Conservation (phyloP, 805 yeast genomes). For the Pichia insulana region DNA sequence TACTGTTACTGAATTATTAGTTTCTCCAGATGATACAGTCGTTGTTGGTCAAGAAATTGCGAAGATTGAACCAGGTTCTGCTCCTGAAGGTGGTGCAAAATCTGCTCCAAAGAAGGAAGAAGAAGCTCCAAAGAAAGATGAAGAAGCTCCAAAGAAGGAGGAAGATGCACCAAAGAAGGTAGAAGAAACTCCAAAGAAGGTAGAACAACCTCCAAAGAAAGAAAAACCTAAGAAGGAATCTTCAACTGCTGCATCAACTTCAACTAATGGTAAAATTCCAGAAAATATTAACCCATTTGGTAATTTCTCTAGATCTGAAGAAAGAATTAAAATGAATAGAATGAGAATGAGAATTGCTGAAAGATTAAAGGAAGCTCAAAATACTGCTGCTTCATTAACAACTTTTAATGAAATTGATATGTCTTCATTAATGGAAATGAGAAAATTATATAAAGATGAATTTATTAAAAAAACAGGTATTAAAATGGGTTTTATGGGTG, state of each 20-base stretch:
- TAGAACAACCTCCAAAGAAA: conserved; percentile 31
- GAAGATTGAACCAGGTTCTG: conserved; percentile 72
- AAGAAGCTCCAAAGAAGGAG: conserved; percentile 1
- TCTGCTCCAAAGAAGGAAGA: conserved; percentile 53
- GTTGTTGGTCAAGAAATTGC: conserved; percentile 91
- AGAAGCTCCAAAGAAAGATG: conserved; percentile 1
- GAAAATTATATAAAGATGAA: conserved; percentile 96
- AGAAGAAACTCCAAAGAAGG: conserved; percentile 24
- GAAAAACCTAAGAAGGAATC: conserved; percentile 23
- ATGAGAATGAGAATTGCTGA: conserved; percentile 98
- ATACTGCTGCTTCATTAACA: conserved; percentile 96
- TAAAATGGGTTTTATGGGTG: conserved; percentile 98
- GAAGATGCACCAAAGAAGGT: conserved; percentile 20
- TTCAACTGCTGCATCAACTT: conserved; percentile 17
- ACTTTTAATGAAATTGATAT: conserved; percentile 98
- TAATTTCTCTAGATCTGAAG: conserved; percentile 74
- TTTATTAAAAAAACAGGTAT: conserved; percentile 86
- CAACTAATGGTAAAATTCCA: conserved; percentile 25
- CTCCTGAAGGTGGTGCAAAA: conserved; percentile 56
- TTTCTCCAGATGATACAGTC: conserved; percentile 82
- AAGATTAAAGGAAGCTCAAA: conserved; percentile 97
- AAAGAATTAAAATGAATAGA: conserved; percentile 96
- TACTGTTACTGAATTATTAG: conserved; percentile 76
- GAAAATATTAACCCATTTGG: conserved; percentile 26
- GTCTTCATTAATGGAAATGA: conserved; percentile 84